phyloP scores from a whole-genome alignment of 2,329 filamentous ascomycete genomes.

The Ramularia collo-cygni region DNA sequence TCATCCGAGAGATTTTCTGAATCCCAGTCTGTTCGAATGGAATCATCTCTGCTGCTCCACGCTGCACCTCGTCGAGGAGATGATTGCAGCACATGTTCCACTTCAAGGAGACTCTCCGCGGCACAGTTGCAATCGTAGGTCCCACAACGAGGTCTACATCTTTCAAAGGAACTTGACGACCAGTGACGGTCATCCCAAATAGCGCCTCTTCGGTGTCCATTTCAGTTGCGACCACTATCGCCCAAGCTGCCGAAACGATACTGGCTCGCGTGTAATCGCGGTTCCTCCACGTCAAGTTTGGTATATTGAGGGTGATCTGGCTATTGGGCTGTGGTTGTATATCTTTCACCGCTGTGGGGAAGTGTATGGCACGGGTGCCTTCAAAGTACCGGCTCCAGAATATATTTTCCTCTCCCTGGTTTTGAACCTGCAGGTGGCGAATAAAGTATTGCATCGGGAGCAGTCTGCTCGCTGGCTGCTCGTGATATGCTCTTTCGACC shows the following conservation, averaged over 20 bases:
- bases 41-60: slow-evolving; percentile 4
- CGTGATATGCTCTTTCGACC: background rate
- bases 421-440: background rate
- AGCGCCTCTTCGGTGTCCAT: slow-evolving; percentile 4
- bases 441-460: background rate
- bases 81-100: slow-evolving; percentile 1
- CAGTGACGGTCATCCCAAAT: slow-evolving; percentile 6
- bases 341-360: background rate
- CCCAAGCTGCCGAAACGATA: slow-evolving; percentile 7
- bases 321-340: background rate
- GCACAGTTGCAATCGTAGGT: slow-evolving; percentile 8
- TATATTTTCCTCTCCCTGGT: too few relatives aligned
- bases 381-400: too few relatives aligned
- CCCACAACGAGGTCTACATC: slow-evolving; percentile 6
- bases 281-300: too few relatives aligned
- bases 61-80: slow-evolving; percentile 2
- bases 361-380: too few relatives aligned
- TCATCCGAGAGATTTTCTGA: slow-evolving; percentile 18
- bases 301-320: background rate
- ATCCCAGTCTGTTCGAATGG: slow-evolving; percentile 10
- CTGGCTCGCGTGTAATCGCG: slow-evolving; percentile 3
- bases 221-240: slow-evolving; percentile 5
- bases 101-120: slow-evolving; percentile 3
- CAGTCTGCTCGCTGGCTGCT: background rate
- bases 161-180: slow-evolving; percentile 7